Conservation (phyloP, 2,329 filamentous ascomycete species). For the Acrodontium crateriforme region DNA sequence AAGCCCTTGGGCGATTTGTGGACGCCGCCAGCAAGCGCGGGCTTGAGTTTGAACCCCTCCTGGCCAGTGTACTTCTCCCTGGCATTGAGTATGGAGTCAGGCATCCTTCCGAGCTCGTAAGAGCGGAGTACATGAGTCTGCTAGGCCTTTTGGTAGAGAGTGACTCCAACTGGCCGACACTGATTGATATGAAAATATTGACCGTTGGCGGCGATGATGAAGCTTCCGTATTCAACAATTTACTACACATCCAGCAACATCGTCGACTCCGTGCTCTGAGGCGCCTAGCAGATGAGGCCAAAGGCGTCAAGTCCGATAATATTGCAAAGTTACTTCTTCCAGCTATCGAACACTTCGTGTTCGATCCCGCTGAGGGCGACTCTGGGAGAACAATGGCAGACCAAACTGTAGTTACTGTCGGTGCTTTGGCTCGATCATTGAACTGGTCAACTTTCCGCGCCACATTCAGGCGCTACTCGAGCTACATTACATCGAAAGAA, state of each 20-base stretch:
- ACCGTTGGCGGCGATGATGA: slow-evolving; percentile 61
- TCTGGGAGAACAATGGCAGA: slow-evolving; percentile 68
- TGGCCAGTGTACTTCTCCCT: slow-evolving; percentile 55
- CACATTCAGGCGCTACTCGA: slow-evolving; percentile 68
- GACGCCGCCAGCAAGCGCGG: slow-evolving; percentile 37
- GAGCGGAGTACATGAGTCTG: slow-evolving; percentile 66
- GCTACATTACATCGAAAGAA: slow-evolving; percentile 66
- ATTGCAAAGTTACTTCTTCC: slow-evolving; percentile 80
- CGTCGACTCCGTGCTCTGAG: slow-evolving; percentile 73
- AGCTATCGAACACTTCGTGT: slow-evolving; percentile 85
- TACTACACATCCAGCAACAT: slow-evolving; percentile 78
- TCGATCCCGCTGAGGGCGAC: slow-evolving; percentile 67
- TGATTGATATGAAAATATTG: slow-evolving; percentile 61
- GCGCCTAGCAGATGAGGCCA: slow-evolving; percentile 56
- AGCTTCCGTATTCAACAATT: slow-evolving; percentile 80
- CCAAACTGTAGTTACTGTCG: slow-evolving; percentile 71
- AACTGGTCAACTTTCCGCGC: slow-evolving; percentile 87
- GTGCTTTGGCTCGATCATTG: slow-evolving; percentile 57
- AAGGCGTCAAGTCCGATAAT: slow-evolving; percentile 59
- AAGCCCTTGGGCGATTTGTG: slow-evolving; percentile 66
- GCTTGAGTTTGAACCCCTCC: slow-evolving; percentile 38
- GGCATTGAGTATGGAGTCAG: slow-evolving; percentile 63
- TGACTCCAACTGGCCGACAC: slow-evolving; percentile 54
- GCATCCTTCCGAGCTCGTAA: slow-evolving; percentile 65
- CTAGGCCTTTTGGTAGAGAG: slow-evolving; percentile 64